Base-by-base conservation (phyloP, 352 stramenopile genomes). In the Hyaloperonospora brassicae region DNA sequence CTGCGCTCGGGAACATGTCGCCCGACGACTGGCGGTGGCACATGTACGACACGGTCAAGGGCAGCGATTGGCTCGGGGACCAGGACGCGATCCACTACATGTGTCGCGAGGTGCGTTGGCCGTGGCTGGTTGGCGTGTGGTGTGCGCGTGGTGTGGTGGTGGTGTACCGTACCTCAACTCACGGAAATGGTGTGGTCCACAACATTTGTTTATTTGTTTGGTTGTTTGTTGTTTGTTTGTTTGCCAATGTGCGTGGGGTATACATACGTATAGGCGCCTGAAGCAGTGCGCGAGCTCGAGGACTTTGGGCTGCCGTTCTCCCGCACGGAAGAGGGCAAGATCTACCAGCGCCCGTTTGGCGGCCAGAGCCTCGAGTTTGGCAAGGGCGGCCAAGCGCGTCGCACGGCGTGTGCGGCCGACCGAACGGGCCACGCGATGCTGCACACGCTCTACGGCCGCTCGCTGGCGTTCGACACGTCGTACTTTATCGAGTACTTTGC, bases 21-120 rank as follows among this genome's bases (percentile, higher is more conserved):
- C 62, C 84, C 50, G 95, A 98, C 72, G 95, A 98, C 75, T 98
- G 95, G 95, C 57, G 93, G 54, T 97, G 89, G 89, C 90, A 97
- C 73, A 91, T 93, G 75, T 98, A 98, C 72, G 95, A 98, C 77
- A 98, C 95, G 14, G 95, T 98, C 14, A 98, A 98, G 71, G 95
- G 95, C 34, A 87, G 63, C 23, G 95, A 98, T 64, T 98, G 93
- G 93, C 79, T 98, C 2, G 95, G 95, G 40, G 95, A 98, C 76
- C 95, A 98, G 75, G 95, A 98, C 73, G 91, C 95, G 50, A 98
- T 98, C 67, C 95, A 98, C 68, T 98, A 98, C 85, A 98, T 98
- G 95, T 98, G 92, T 70, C 73, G 89, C 47, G 95, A 98, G 61
- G 64, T 72, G 30, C 24, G 25, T 45, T 11, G 13, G 61, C 43